Conservation (phyloP, 169 alveolate species). For the Cryptosporidium tyzzeri region DNA sequence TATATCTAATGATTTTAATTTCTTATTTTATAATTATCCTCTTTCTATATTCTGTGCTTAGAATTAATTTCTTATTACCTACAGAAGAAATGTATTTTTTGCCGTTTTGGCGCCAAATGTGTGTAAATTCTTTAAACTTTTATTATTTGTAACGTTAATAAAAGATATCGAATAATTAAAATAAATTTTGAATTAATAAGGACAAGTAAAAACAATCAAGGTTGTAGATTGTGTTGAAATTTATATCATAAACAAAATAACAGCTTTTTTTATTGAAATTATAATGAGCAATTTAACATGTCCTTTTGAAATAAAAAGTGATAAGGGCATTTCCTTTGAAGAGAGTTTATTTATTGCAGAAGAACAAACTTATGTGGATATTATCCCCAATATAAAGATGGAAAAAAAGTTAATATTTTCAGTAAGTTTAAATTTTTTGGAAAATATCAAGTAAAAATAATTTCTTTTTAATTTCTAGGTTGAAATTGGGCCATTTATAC, state of each 20-base stretch:
- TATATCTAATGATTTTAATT: too few relatives aligned
- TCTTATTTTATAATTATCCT: background rate
- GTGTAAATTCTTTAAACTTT: background rate
- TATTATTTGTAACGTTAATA: too few relatives aligned
- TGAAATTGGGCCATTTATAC: conserved; percentile 69
- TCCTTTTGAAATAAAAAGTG: background rate
- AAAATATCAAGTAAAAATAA: too few relatives aligned
- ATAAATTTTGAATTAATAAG: background rate
- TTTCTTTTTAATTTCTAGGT: background rate
- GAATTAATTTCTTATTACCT: background rate
- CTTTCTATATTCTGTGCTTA: too few relatives aligned
- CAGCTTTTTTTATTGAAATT: background rate
- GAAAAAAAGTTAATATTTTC: conserved; percentile 45
- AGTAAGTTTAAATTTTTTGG: conserved; percentile 21
- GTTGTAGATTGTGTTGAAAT: background rate
- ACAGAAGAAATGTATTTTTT: background rate
- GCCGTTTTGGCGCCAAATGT: background rate
- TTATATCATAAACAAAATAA: too few relatives aligned
- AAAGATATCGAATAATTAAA: too few relatives aligned
- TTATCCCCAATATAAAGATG: conserved; percentile 59
- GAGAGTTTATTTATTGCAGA: conserved; percentile 72
- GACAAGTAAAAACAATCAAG: background rate
- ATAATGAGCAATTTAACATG: background rate
- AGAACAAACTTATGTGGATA: conserved; percentile 28
- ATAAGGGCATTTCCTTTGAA: conserved; percentile 28